Evolutionary conservation across 1,139 yeast species (phyloP), one percentile per base, ranked within the genome.

Genomic region (Blastobotrys serpentis): DNA sequence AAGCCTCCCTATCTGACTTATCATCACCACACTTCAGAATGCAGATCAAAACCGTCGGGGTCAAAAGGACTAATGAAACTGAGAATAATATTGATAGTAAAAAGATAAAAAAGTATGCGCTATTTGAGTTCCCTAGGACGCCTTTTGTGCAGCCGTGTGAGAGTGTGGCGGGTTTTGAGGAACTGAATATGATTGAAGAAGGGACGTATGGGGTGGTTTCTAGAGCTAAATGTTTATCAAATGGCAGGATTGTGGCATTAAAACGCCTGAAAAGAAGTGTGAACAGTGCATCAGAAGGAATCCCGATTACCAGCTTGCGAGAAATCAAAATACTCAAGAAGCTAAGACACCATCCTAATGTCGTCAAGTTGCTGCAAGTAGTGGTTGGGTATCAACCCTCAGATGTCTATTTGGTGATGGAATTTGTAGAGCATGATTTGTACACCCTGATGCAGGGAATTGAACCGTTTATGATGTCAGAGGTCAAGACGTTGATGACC

Each of bases 181-280:
- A 8, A 46, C 79, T 55, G 87, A 87, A 86, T 59, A 81, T 90
- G 14, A 86, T 88, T 11, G 98, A 98, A 4, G 97, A 90, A 66
- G 98, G 98, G n/a, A 98, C 98, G 1, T 92, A 92, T 62, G 98
- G 98, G 3, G 81, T 92, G 13, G 98, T 92, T 17, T 90, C 98
- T 63, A 83, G 95, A 21, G 98, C 98, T 0, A 70, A 84, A 14
- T 96, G 92, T 68, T 79, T 80, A 60, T 97, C 98, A 3, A 79
- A 95, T 5, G 83, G 84, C 52, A 94, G 87, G 56, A 83, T 83
- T 60, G 98, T 94, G 16, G 98, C 98, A 46, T 90, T 92, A 61
- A 92, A 92, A 70, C 90, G 88, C 71, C 88, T 92, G 51, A 87
- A 86, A 59, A 98, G 98, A 4, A 95, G 56, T 82, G 94, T 46